Base-by-base conservation (phyloP, 306 rosid genomes). In the Cicer cuneatum region DNA sequence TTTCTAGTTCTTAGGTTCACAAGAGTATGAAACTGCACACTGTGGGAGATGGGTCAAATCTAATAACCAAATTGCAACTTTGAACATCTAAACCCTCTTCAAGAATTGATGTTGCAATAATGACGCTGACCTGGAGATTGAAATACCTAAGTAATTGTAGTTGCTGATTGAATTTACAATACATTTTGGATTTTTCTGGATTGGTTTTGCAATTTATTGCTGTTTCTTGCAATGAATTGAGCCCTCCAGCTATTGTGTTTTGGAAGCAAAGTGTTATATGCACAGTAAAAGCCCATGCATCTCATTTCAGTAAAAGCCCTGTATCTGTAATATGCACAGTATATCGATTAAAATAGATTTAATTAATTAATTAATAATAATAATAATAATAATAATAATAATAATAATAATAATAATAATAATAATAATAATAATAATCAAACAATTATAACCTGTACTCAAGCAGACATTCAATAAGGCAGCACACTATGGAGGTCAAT, bases 51-150 rank as follows among this genome's bases (percentile, higher is more conserved):
- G 97, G 97, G 80, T 93, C 98, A 82, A 93, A 93, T 84, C 97
- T 87, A 46, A 93, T 74, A 16, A 91, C 98, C 83, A 93, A 67
- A 71, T 93, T 89, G 86, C 97, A 93, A 66, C 91, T 88, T 77
- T 91, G 93, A 51, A 93, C 91, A 75, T 93, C 98, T 71, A 93
- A 77, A 43, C 98, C 98, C 82, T 93, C 98, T 81, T 93, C 97
- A 46, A 93, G 97, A 82, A 91, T 93, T 58, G 98, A 91, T 15
- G 98, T 93, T 78, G 98, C 97, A 77, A 93, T 96, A 76, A 93
- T 85, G 75, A 93, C 69, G 73, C 91, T 93, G 41, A 88, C 90
- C 98, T 93, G 73, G 45, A 77, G 75, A 80, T 80, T 59, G 75
- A 43, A 33, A 35, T 21, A 53, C 64, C 71, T 78, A 56, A 73